These are phyloP conservation scores for Triangularia verruculosa DNA, from an alignment of 2,329 filamentous ascomycete genomes.

Conservation along the genomic window DNA sequence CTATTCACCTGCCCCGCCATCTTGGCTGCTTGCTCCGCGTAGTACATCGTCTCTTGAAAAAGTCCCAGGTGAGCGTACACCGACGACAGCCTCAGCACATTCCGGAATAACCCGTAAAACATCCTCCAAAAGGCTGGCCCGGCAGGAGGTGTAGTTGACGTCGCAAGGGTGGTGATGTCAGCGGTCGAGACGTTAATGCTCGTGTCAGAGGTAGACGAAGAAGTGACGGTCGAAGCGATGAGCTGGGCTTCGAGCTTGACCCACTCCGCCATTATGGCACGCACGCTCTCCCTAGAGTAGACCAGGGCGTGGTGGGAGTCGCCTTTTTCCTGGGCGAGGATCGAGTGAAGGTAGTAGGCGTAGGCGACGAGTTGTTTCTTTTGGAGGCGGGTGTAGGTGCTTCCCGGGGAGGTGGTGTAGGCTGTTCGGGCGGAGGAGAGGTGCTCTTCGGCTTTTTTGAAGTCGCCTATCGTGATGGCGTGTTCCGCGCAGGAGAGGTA, in stretches of 20 bases:
- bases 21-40: slow-evolving; percentile 78
- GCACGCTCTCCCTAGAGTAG: slow-evolving; percentile 56
- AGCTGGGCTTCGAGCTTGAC: slow-evolving; percentile 45
- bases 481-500: slow-evolving; percentile 75
- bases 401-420: slow-evolving; percentile 29
- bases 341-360: slow-evolving; percentile 62
- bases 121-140: slow-evolving; percentile 77
- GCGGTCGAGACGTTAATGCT: slow-evolving; percentile 30
- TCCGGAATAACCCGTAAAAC: slow-evolving; percentile 68
- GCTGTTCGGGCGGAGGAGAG: slow-evolving; percentile 41
- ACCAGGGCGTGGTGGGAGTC: slow-evolving; percentile 56
- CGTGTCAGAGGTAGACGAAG: slow-evolving; percentile 19
- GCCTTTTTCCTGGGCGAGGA: slow-evolving; percentile 61
- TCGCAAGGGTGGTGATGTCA: slow-evolving; percentile 27
- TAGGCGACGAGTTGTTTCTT: slow-evolving; percentile 54
- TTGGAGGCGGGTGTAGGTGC: slow-evolving; percentile 27
- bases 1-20: slow-evolving; percentile 69
- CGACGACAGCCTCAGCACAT: slow-evolving; percentile 69
- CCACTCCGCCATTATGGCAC: slow-evolving; percentile 56
- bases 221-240: slow-evolving; percentile 15
- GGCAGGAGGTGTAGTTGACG: slow-evolving; percentile 33
- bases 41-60: slow-evolving; percentile 84
- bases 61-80: slow-evolving; percentile 82
- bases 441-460: slow-evolving; percentile 55
- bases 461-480: slow-evolving; percentile 62